Conservation (phyloP, 2,329 filamentous ascomycete species). For the Pseudovirgaria hyperparasitica region DNA sequence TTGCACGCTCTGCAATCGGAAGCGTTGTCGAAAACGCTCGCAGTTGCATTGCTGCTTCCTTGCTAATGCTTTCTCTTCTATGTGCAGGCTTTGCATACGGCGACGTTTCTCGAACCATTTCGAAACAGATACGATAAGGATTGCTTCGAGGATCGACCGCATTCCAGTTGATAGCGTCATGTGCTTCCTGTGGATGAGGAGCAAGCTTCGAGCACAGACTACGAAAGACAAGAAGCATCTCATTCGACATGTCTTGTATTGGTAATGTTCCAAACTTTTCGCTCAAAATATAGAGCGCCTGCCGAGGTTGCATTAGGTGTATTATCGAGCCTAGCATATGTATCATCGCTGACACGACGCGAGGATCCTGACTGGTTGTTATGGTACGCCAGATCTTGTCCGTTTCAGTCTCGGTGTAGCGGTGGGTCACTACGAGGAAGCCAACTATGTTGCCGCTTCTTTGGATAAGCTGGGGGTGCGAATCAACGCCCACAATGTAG, state of each 20-base stretch:
- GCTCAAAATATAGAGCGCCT: conserved; percentile 51
- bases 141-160: conserved; percentile 14
- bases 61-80: too few species aligned
- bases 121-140: conserved; percentile 46
- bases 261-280: conserved; percentile 47
- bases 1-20: conserved; percentile 43
- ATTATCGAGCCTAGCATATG: conserved; percentile 46
- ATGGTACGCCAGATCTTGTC: conserved; percentile 78
- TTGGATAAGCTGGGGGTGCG: conserved; percentile 78
- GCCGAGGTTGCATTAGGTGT: conserved; percentile 27
- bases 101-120: conserved; percentile 60
- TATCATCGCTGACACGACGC: conserved; percentile 70
- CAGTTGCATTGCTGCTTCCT: conserved; percentile 50
- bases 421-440: conserved; percentile 69
- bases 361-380: conserved; percentile 66
- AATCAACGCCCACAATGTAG: conserved; percentile 82
- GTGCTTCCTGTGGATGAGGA: conserved; percentile 9
- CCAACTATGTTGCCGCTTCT: conserved; percentile 75
- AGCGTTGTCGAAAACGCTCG: conserved; percentile 46
- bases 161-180: conserved; percentile 6
- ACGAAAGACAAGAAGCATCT: conserved; percentile 18
- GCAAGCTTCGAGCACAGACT: conserved; percentile 11
- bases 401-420: conserved; percentile 58
- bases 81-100: too few species aligned
- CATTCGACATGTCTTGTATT: conserved; percentile 16